Percentiles rank a stretch among this genome's conserved stretches.
Conservation (phyloP, 176 grass and related monocot species). For the Zea luxurians region DNA sequence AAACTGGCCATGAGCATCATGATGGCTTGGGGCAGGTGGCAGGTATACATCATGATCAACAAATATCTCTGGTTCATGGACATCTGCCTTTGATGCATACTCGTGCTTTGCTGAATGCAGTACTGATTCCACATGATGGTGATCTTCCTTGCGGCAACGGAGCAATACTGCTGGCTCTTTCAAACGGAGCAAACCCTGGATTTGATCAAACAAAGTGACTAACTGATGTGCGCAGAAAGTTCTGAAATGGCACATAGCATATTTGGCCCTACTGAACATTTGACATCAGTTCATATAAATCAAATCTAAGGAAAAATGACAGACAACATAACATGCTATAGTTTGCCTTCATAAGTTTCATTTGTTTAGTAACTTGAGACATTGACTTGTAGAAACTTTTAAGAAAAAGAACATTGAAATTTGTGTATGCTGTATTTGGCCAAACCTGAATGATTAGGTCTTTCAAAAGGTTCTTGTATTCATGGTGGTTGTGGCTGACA, state of each 20-base stretch:
- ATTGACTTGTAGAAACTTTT: background rate
- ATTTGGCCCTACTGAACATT: background rate
- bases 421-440: constrained; percentile 6
- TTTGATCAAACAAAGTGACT: constrained; percentile 23
- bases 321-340: background rate
- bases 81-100: constrained; percentile 79
- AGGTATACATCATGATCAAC: constrained; percentile 72
- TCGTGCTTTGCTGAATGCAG: constrained; percentile 79
- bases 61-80: constrained; percentile 66
- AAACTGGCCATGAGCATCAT: constrained; percentile 60
- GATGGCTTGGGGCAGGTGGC: constrained; percentile 62
- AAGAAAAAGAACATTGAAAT: background rate
- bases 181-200: constrained; percentile 80
- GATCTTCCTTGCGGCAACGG: constrained; percentile 77
- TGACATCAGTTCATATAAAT: background rate
- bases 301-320: background rate
- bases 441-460: constrained; percentile 89
- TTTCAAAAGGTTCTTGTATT: constrained; percentile 73
- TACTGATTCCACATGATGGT: constrained; percentile 60
- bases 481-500: constrained; percentile 64
- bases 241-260: background rate
- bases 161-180: constrained; percentile 91
- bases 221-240: background rate
- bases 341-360: background rate
- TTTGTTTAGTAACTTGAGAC: background rate